Conservation (phyloP, 306 rosid species). For the Fragaria iinumae region DNA sequence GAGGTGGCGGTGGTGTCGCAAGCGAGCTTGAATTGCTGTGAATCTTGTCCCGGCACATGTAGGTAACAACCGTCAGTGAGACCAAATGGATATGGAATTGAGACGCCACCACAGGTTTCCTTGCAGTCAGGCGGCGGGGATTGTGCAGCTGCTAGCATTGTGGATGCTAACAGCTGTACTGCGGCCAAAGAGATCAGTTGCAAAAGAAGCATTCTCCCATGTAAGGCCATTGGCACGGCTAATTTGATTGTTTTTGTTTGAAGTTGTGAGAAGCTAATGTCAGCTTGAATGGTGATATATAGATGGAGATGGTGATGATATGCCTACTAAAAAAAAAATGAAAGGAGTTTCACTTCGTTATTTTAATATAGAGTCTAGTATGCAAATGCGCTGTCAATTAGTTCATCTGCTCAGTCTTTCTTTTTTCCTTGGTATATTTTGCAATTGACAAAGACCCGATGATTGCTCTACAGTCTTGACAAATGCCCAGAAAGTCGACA, state of each 20-base stretch:
- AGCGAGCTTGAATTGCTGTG: not conserved
- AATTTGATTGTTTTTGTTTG: not conserved
- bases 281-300: not conserved
- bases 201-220: not conserved
- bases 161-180: not conserved
- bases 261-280: not conserved
- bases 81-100: not conserved
- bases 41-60: not conserved
- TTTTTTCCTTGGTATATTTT: too few species aligned
- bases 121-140: not conserved
- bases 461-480: too few species aligned
- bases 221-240: not conserved
- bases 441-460: too few species aligned
- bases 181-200: not conserved
- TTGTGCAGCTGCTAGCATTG: not conserved
- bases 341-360: too few species aligned
- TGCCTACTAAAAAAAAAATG: too few species aligned
- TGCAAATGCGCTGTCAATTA: too few species aligned
- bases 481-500: too few species aligned
- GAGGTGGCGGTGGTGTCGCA: not conserved
- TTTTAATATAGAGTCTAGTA: too few species aligned
- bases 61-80: not conserved
- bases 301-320: not conserved
- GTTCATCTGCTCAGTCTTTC: too few species aligned
- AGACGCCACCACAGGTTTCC: not conserved